phyloP scores from a whole-genome alignment of 106 monocot genomes.

The Dendrobium huoshanense region DNA sequence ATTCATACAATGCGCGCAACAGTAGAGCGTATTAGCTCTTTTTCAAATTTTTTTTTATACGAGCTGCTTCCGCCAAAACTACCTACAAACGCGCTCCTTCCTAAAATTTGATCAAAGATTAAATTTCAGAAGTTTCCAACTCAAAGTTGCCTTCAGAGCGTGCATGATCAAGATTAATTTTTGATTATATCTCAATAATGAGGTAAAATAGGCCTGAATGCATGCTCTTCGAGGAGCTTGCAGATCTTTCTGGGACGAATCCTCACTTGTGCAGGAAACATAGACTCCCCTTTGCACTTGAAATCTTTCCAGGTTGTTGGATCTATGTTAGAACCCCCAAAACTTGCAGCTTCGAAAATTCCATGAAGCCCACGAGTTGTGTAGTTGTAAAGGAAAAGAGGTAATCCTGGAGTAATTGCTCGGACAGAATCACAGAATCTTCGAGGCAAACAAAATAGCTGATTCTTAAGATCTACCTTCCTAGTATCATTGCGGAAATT shows the following conservation, averaged over 20 bases:
- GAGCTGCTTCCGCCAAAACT: too few relatives aligned
- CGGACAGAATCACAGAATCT: constrained; percentile 57
- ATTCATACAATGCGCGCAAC: too few relatives aligned
- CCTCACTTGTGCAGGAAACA: constrained; percentile 84
- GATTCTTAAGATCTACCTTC: constrained; percentile 40
- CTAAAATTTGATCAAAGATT: too few relatives aligned
- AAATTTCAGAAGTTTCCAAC: too few relatives aligned
- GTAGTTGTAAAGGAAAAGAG: constrained; percentile 68
- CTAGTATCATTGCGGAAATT: constrained; percentile 45
- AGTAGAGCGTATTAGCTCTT: too few relatives aligned
- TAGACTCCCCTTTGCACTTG: constrained; percentile 83
- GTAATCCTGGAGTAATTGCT: constrained; percentile 53
- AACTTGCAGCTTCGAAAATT: constrained; percentile 62
- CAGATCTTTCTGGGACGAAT: constrained; percentile 68
- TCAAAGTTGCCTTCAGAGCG: too few relatives aligned
- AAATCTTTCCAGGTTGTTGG: constrained; percentile 93
- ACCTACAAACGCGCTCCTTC: too few relatives aligned
- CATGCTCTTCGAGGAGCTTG: constrained; percentile 72
- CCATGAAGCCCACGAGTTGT: not conserved
- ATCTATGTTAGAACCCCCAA: constrained; percentile 89
- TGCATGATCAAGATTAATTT: too few relatives aligned
- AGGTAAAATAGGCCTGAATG: constrained; percentile 76
- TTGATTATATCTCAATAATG: too few relatives aligned
- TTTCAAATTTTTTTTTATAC: too few relatives aligned
- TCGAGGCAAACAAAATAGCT: constrained; percentile 51